Evolutionary conservation across 495 filamentous ascomycete genomes (phyloP).

Genomic region (Immersiella caudata): DNA sequence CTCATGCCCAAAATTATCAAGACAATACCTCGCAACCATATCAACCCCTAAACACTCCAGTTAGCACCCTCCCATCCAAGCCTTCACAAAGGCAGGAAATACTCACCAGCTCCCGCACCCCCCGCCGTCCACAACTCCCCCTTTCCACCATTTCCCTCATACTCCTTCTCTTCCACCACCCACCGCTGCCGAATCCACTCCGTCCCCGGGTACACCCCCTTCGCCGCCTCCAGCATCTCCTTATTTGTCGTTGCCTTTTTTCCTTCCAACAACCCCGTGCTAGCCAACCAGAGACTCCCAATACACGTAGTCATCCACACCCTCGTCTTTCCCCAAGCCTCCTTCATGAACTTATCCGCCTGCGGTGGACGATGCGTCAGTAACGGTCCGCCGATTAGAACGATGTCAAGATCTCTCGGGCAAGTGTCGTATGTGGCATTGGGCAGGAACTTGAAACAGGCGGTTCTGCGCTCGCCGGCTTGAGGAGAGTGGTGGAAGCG

Average conservation of each 20-base stretch:
- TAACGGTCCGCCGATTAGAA: constrained; percentile 30
- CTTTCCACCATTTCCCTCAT: constrained; percentile 22
- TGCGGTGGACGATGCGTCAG: constrained; percentile 21
- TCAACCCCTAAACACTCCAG: constrained; percentile 20
- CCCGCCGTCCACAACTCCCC: constrained; percentile 35
- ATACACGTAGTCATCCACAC: constrained; percentile 34
- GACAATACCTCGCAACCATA: constrained; percentile 32
- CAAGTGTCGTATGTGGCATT: constrained; percentile 30
- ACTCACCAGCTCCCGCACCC: constrained; percentile 29
- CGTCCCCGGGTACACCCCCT: constrained; percentile 19
- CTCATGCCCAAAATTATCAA: constrained; percentile 26
- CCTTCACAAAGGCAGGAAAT: not conserved
- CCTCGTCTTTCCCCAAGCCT: constrained; percentile 29
- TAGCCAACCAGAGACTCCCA: constrained; percentile 31
- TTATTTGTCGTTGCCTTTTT: constrained; percentile 27
- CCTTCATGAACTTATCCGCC: constrained; percentile 29
- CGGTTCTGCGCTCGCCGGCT: not conserved
- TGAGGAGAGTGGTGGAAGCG: not conserved
- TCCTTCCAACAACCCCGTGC: constrained; percentile 26
- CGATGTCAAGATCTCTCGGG: constrained; percentile 30
- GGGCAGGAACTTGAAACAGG: constrained; percentile 22
- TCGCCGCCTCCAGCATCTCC: constrained; percentile 18
- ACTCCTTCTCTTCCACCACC: constrained; percentile 31
- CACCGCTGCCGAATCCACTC: constrained; percentile 31
- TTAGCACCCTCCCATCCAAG: not conserved